Evolutionary conservation across 2,329 filamentous ascomycete species (phyloP), one percentile per base, ranked within the genome.

Genomic region (Diaporthe sp.): DNA sequence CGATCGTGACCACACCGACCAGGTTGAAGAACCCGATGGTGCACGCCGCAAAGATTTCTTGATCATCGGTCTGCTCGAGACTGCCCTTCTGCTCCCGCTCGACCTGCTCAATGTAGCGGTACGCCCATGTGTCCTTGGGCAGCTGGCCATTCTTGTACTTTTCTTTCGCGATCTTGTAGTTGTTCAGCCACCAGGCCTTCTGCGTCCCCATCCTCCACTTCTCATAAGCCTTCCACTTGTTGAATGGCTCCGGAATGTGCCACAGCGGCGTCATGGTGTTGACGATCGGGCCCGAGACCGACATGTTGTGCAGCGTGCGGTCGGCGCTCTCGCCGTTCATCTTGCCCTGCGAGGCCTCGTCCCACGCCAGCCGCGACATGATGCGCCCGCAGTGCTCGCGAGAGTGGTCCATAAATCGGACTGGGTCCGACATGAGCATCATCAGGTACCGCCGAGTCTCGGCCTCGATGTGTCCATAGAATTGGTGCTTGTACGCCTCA

Each of bases 11-110:
- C 13, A 88, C 86, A 10, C 87, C 87, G 17, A 88, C 87, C 8
- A 88, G 83, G 71, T 86, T 87, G 77, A 88, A 82, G 77, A 89
- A 89, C 0, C 87, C 87, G 35, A 88, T 83, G 85, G 88, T 88
- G 78, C 87, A 88, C 69, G 85, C 85, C 10, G 86, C 86, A 79
- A 86, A 87, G 35, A 83, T 80, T 77, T 87, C 86, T 38, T 87
- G 84, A 42, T 85, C 82, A 19, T 83, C 81, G 33, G 74, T 79
- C 80, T 88, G 85, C 45, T 86, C 83, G 0, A 87, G 80, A 0
- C 75, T 77, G 7, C 77, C 61, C 68, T 87, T 87, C 17, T 86
- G 84, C 61, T 83, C 82, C 30, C 82, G 79, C 68, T 80, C 78
- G 22, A 88, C 77, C 77, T 86, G 83, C 76, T 84, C 83, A 73